Evolutionary conservation across 768 basidiomycete genomes (phyloP).

Genomic region (Candolleomyces efflorescens): DNA sequence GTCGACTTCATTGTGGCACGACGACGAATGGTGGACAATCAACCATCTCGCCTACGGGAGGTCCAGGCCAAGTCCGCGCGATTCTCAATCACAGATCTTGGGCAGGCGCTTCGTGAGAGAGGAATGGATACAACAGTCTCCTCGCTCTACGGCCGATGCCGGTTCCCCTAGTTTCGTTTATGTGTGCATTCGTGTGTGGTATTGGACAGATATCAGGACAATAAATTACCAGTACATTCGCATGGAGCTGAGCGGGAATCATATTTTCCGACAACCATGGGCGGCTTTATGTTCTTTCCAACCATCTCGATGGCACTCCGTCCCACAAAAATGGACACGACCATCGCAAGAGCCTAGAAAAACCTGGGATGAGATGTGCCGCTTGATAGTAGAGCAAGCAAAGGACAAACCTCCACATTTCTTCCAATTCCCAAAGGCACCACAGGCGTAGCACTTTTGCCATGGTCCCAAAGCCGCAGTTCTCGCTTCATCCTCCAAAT

Average conservation of each 20-base stretch:
- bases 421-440: conserved; percentile 31
- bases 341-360: conserved; percentile 10
- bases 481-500: conserved; percentile 30
- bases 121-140: too few relatives aligned
- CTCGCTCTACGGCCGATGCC: too few relatives aligned
- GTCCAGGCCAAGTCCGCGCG: too few relatives aligned
- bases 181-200: too few relatives aligned
- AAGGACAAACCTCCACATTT: conserved; percentile 30
- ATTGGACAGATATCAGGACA: too few relatives aligned
- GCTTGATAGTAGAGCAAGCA: not conserved
- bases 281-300: conserved; percentile 28
- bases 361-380: not conserved
- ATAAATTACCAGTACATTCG: too few relatives aligned
- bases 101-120: too few relatives aligned
- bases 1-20: too few relatives aligned
- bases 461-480: conserved; percentile 32
- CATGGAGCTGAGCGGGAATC: not conserved
- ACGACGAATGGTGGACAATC: too few relatives aligned
- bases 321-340: conserved; percentile 21
- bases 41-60: too few relatives aligned
- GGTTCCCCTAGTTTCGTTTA: too few relatives aligned
- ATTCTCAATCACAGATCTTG: too few relatives aligned
- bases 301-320: conserved; percentile 20
- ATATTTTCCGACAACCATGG: conserved; percentile 17
- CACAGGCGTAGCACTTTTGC: conserved; percentile 35